Evolutionary conservation across 2,329 filamentous ascomycete species (phyloP), one percentile per base, ranked within the genome.

Genomic region (Aschersonia sp.): DNA sequence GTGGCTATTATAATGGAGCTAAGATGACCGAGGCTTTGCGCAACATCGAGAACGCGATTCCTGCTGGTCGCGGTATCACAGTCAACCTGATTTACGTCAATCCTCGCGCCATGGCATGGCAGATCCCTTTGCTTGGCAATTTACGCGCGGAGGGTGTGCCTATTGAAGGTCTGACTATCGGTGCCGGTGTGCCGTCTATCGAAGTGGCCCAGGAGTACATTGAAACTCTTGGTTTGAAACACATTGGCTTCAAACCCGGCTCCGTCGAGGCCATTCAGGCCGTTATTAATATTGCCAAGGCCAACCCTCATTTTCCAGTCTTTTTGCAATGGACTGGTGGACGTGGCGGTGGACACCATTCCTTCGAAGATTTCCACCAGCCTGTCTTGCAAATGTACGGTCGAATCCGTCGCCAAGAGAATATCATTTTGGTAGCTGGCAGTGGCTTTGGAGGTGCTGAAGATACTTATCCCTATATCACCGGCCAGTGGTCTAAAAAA

Each of bases 171-270:
- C 73, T 96, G 43, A 92, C 89, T 30, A 94, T 96, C 53, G 89
- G 89, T 61, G 89, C 89, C 20, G 89, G 89, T 70, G 89, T 96
- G 6, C 89, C 89, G 4, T 95, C 89, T 0, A 86, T 94, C 49
- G 89, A 95, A 62, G 85, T 95, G 50, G 88, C 89, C 29, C 85
- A 92, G 59, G 87, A 94, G 61, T 96, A 95, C 66, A 95, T 96
- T 55, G 78, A 89, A 66, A 97, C 89, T 0, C 75, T 96, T 9
- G 89, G 88, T 9, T 75, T 96, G 51, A 94, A 94, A 72, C 88
- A 95, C 65, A 94, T 96, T 56, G 75, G 82, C 31, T 95, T 96
- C 77, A 96, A 96, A 73, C 89, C 89, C 31, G 89, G 89, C 51
- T 94, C 89, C 12, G 75, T 84, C 45, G 86, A 94, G 53, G 86